These are phyloP conservation scores for Suhomyces atakaporum DNA, from an alignment of 1,139 yeast genomes.

Conservation along the genomic window DNA sequence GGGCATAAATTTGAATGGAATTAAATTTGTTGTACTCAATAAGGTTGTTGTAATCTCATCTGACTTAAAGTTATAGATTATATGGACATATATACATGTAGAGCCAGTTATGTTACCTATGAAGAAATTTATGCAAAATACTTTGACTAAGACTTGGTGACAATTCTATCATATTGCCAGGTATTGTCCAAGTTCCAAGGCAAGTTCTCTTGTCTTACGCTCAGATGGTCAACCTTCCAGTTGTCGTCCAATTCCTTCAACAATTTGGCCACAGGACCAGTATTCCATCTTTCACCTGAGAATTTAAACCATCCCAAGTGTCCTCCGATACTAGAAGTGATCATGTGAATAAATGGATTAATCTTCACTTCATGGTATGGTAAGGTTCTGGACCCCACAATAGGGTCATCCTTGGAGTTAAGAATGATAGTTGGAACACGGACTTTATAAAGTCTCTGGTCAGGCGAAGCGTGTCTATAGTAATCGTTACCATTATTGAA, in stretches of 20 bases:
- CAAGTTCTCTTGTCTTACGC: conserved; percentile 21
- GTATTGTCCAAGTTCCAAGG: conserved; percentile 31
- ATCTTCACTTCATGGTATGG: conserved; percentile 60
- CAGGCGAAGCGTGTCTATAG: conserved; percentile 69
- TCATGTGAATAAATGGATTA: conserved; percentile 70
- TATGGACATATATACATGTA: background rate
- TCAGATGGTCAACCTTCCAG: conserved; percentile 22
- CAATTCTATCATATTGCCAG: conserved; percentile 37
- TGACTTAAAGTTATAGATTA: too few relatives aligned
- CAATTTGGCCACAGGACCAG: conserved; percentile 38
- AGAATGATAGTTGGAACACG: conserved; percentile 56
- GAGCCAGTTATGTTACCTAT: background rate
- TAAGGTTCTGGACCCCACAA: conserved; percentile 52
- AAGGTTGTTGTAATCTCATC: too few relatives aligned
- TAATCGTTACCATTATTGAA: conserved; percentile 71
- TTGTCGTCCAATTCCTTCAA: conserved; percentile 35
- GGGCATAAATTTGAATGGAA: too few relatives aligned
- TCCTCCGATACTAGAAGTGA: conserved; percentile 81
- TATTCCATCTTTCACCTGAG: conserved; percentile 56
- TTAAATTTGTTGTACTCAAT: too few relatives aligned
- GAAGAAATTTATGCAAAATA: too few relatives aligned
- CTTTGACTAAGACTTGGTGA: conserved; percentile 7
- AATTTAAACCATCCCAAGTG: conserved; percentile 67
- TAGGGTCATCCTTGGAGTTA: conserved; percentile 58
- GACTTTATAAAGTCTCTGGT: conserved; percentile 49